phyloP scores from a whole-genome alignment of 169 alveolate species.

The Cyclospora cayetanensis region DNA sequence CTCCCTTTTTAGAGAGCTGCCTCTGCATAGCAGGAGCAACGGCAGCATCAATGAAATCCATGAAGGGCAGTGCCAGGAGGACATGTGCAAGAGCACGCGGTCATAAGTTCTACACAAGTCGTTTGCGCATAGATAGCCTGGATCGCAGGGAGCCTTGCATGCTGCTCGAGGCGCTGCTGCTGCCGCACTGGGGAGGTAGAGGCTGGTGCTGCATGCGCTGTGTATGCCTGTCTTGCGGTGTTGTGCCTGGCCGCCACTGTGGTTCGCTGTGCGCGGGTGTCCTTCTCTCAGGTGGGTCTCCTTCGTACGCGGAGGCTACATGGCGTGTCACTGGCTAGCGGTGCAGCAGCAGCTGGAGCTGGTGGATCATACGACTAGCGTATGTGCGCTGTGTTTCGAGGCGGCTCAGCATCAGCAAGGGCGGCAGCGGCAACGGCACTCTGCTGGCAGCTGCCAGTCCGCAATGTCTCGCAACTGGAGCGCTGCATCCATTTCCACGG shows the following conservation, averaged over 20 bases:
- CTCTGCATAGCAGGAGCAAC: background rate
- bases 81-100: too few species aligned
- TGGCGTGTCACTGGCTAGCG: constrained; percentile 75
- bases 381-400: constrained; percentile 42
- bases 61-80: too few species aligned
- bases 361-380: constrained; percentile 48
- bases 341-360: constrained; percentile 69
- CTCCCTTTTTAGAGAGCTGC: background rate
- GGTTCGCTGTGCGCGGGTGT: too few species aligned
- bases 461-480: constrained; percentile 32
- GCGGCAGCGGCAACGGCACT: background rate
- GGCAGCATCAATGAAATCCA: too few species aligned
- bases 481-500: background rate
- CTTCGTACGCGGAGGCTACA: constrained; percentile 78
- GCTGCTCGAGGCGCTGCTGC: too few species aligned
- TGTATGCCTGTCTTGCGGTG: too few species aligned
- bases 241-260: too few species aligned
- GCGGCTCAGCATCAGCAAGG: constrained; percentile 1
- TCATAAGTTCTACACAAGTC: too few species aligned
- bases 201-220: too few species aligned
- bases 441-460: constrained; percentile 12
- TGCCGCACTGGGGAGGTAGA: too few species aligned
- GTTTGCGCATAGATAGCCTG: too few species aligned
- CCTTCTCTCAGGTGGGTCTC: constrained; percentile 74
- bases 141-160: too few species aligned